These are phyloP conservation scores for Vanilla planifolia DNA, from an alignment of 106 monocot species.

Conservation along the genomic window DNA sequence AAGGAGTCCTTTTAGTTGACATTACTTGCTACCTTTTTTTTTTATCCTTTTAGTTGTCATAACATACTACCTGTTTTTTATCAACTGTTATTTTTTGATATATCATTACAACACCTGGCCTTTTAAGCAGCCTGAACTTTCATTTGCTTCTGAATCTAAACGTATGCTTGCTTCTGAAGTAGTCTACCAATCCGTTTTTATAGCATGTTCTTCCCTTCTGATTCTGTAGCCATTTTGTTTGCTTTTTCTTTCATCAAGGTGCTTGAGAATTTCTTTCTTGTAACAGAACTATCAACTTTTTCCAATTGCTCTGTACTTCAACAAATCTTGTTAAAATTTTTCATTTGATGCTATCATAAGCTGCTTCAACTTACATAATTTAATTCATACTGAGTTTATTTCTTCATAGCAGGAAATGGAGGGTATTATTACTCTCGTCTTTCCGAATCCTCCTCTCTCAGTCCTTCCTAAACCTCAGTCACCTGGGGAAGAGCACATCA, in stretches of 20 bases:
- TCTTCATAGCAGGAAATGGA: conserved; percentile 50
- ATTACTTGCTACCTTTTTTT: too few relatives aligned
- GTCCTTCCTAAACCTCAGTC: conserved; percentile 33
- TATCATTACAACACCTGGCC: too few relatives aligned
- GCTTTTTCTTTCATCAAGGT: neutral
- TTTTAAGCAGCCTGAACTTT: too few relatives aligned
- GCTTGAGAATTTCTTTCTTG: neutral
- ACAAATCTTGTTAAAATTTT: neutral
- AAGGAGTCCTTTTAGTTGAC: neutral
- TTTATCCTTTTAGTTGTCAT: too few relatives aligned
- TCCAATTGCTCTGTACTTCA: too few relatives aligned
- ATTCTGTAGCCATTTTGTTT: neutral
- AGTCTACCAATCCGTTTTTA: neutral
- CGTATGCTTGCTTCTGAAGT: neutral
- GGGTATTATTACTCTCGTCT: conserved; percentile 69
- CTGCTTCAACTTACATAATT: neutral
- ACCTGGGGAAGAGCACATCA: conserved; percentile 34
- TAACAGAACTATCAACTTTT: neutral
- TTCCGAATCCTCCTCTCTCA: conserved; percentile 61
- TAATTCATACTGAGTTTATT: neutral
- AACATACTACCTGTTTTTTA: too few relatives aligned
- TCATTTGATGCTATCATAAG: neutral
- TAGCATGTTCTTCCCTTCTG: neutral
- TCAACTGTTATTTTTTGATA: too few relatives aligned
- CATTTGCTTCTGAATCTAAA: neutral